Conservation (phyloP, 306 rosid genomes). For the Vachellia pachyceras region DNA sequence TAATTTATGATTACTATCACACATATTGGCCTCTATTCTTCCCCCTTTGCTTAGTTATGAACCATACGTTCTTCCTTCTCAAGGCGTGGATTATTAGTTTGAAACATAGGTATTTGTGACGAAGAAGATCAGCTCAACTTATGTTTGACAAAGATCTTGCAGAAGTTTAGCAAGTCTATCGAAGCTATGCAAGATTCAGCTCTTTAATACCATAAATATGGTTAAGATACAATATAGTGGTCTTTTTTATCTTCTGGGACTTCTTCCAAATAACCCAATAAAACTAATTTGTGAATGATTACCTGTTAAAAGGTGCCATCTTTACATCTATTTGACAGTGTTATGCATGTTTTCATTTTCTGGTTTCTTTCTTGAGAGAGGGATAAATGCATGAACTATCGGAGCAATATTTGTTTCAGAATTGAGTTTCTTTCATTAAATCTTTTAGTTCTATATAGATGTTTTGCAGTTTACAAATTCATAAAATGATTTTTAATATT, state of each 20-base stretch:
- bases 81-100: not conserved
- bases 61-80: not conserved
- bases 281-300: not conserved
- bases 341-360: not conserved
- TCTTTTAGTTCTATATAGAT: slow-evolving; percentile 9
- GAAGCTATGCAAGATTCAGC: not conserved
- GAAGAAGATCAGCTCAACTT: not conserved
- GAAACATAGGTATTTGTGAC: not conserved
- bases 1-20: slow-evolving; percentile 10
- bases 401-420: slow-evolving; percentile 13
- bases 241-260: not conserved
- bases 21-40: not conserved
- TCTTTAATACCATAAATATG: not conserved
- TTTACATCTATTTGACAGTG: not conserved
- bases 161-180: not conserved
- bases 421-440: not conserved
- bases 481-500: slow-evolving; percentile 23
- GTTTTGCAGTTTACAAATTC: slow-evolving; percentile 30
- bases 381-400: not conserved
- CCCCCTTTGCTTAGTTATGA: no score
- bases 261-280: not conserved
- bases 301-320: not conserved
- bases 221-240: not conserved
- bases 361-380: not conserved
- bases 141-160: not conserved